Conservation (phyloP, 2,329 filamentous ascomycete genomes). For the Zarea fungicola region DNA sequence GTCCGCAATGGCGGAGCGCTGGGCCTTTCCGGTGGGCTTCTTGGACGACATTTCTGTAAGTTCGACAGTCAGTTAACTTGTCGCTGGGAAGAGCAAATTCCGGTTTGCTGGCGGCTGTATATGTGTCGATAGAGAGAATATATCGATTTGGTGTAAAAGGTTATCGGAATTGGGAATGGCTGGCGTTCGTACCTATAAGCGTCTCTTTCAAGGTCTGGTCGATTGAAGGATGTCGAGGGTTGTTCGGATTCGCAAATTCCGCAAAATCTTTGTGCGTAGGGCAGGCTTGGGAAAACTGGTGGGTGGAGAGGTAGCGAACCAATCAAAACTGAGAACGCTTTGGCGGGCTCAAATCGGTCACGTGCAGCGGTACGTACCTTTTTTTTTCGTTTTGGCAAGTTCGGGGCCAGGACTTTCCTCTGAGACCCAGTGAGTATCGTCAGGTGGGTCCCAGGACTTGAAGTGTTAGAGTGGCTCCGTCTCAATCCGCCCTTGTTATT, state of each 20-base stretch:
- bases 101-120: neutral
- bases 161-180: conserved; percentile 16
- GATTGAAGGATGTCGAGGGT: conserved; percentile 29
- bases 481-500: conserved; percentile 11
- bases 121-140: too few species aligned
- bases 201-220: conserved; percentile 33
- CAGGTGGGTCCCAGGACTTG: conserved; percentile 4
- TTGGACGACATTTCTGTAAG: conserved; percentile 37
- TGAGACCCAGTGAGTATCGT: conserved; percentile 5
- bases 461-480: conserved; percentile 1
- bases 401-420: neutral
- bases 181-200: conserved; percentile 36
- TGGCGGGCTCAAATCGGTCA: conserved; percentile 15
- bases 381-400: neutral
- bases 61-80: conserved; percentile 11
- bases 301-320: conserved; percentile 30
- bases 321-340: conserved; percentile 22
- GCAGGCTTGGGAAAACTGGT: conserved; percentile 30
- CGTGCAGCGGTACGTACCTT: conserved; percentile 20
- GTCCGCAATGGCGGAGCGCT: conserved; percentile 95
- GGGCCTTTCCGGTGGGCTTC: conserved; percentile 35
- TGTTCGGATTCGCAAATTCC: conserved; percentile 31
- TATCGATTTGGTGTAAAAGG: neutral
- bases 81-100: neutral
- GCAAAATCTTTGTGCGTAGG: conserved; percentile 40